Evolutionary conservation across 306 rosid genomes (phyloP).

Genomic region (Sicyos baderoa): DNA sequence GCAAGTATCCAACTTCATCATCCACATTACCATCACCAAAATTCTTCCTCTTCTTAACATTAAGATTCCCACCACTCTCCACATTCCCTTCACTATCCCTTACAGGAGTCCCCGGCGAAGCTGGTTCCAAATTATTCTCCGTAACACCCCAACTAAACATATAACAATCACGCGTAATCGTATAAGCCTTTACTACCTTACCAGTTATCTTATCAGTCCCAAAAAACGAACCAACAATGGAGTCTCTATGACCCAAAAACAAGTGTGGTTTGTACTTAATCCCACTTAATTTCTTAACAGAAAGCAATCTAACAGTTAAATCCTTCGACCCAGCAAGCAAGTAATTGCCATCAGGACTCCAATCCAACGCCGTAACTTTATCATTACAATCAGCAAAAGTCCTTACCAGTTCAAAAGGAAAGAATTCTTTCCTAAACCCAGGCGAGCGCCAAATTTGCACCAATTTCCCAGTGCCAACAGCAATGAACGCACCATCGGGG

Average conservation of each 20-base stretch:
- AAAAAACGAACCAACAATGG: conserved; percentile 63
- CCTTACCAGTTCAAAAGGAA: conserved; percentile 59
- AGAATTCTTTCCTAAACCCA: conserved; percentile 50
- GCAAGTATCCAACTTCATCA: conserved; percentile 45
- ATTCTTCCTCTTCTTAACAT: conserved; percentile 53
- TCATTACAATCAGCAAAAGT: conserved; percentile 58
- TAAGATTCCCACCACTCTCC: conserved; percentile 27
- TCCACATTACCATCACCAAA: conserved; percentile 24
- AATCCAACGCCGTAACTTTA: conserved; percentile 52
- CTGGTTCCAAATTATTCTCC: conserved; percentile 31
- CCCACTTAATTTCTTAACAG: conserved; percentile 33
- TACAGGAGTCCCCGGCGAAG: conserved; percentile 51
- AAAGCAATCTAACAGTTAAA: conserved; percentile 57
- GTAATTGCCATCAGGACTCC: conserved; percentile 72
- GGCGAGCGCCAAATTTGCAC: conserved; percentile 88
- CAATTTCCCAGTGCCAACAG: conserved; percentile 69
- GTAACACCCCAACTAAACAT: conserved; percentile 59
- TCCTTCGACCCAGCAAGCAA: conserved; percentile 76
- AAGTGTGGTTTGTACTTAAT: conserved; percentile 44
- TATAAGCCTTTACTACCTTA: conserved; percentile 55
- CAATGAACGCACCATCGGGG: conserved; percentile 52
- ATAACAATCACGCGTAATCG: conserved; percentile 57
- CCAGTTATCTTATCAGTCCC: conserved; percentile 51
- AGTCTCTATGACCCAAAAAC: conserved; percentile 78
- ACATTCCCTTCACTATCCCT: conserved; percentile 48